Conservation (phyloP, 1,284 basidiomycete genomes). For the Puccinia coronata region DNA sequence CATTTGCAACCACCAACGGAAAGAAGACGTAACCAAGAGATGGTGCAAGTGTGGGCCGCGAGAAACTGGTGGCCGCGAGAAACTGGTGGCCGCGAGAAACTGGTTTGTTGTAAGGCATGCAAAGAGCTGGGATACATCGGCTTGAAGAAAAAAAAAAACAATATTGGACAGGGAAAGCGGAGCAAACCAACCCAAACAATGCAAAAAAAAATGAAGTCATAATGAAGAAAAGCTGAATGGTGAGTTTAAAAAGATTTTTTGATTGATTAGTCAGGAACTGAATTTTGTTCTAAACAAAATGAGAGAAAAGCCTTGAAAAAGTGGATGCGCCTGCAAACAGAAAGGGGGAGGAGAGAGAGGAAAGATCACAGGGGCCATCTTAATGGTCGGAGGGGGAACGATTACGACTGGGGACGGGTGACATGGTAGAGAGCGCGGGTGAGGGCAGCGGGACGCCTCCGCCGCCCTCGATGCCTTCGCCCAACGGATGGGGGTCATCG, state of each 20-base stretch:
- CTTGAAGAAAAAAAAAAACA: not conserved
- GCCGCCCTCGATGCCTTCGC: slow-evolving; percentile 44
- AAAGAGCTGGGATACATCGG: not conserved
- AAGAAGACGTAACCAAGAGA: too few species aligned
- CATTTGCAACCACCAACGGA: too few species aligned
- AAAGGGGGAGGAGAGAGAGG: not conserved
- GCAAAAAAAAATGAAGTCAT: not conserved
- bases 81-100: too few species aligned
- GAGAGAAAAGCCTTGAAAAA: not conserved
- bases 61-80: too few species aligned
- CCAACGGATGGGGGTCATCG: slow-evolving; percentile 37
- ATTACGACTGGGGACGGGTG: not conserved
- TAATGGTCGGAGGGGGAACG: not conserved
- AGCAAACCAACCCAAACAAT: not conserved
- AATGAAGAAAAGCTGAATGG: not conserved
- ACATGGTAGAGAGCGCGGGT: slow-evolving; percentile 20
- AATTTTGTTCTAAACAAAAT: not conserved
- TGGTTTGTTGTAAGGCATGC: too few species aligned
- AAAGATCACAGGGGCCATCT: not conserved
- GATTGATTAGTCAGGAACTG: not conserved
- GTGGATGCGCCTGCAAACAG: not conserved
- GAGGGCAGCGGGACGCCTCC: slow-evolving; percentile 35
- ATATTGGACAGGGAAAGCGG: not conserved
- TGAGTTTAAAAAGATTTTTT: not conserved
- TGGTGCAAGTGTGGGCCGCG: too few species aligned